These are phyloP conservation scores for Acanthamoeba castellanii DNA, from an alignment of 208 protist species.

Conservation along the genomic window DNA sequence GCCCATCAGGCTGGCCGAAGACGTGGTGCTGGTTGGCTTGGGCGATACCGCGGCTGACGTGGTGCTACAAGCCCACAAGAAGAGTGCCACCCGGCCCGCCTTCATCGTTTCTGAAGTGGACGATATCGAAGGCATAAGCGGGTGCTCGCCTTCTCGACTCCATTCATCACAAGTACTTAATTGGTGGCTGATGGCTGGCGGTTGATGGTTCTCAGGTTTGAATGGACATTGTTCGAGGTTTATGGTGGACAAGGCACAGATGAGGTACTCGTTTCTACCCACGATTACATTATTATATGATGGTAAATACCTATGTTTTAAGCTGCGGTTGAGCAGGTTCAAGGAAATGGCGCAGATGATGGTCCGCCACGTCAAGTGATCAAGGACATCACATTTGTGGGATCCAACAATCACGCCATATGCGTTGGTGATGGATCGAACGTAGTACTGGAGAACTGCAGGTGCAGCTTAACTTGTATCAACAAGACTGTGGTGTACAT, in stretches of 20 bases:
- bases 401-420: conserved; percentile 1
- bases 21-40: not conserved
- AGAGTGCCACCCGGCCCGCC: too few species aligned
- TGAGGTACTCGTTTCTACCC: not conserved
- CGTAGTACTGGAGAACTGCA: not conserved
- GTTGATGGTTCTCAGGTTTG: too few species aligned
- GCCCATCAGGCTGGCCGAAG: not conserved
- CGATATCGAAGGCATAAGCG: too few species aligned
- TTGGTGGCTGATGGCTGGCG: too few species aligned
- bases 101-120: too few species aligned
- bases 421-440: not conserved
- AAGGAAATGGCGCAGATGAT: not conserved
- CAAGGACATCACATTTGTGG: not conserved
- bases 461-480: not conserved
- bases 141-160: too few species aligned
- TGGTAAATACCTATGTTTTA: too few species aligned
- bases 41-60: not conserved
- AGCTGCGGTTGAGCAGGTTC: too few species aligned
- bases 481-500: too few species aligned
- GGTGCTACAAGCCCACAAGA: not conserved
- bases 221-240: not conserved
- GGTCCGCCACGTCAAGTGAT: not conserved
- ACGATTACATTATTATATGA: too few species aligned
- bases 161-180: too few species aligned
- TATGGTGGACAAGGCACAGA: not conserved